A percentile compares a stretch with the other conserved stretches of the same genome.
These are phyloP conservation scores for Candida oleophila DNA, from an alignment of 805 yeast genomes.

Conservation along the genomic window DNA sequence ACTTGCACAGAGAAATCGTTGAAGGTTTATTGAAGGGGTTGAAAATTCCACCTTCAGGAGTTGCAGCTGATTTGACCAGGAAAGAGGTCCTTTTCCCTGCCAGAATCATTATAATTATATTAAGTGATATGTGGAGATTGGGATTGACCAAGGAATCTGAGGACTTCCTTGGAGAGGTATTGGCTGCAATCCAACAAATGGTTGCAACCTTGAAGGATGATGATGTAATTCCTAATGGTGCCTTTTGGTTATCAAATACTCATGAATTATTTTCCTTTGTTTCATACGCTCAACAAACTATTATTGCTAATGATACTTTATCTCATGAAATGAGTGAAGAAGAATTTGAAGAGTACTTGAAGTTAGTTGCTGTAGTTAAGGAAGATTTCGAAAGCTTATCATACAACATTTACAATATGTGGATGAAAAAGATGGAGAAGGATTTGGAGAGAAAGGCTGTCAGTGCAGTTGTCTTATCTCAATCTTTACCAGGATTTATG, in stretches of 20 bases:
- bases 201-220: constrained; percentile 81
- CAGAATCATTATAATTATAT: constrained; percentile 84
- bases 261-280: constrained; percentile 95
- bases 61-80: constrained; percentile 76
- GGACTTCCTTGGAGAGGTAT: constrained; percentile 83
- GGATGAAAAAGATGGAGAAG: constrained; percentile 95
- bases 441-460: constrained; percentile 87
- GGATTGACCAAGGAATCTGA: constrained; percentile 93
- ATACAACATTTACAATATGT: constrained; percentile 90
- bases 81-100: constrained; percentile 96
- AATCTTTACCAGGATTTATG: constrained; percentile 93
- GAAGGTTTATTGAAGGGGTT: constrained; percentile 83
- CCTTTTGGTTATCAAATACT: constrained; percentile 96
- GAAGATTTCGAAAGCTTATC: constrained; percentile 93
- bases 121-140: constrained; percentile 97
- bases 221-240: constrained; percentile 86
- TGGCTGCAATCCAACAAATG: constrained; percentile 80
- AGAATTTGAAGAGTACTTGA: constrained; percentile 87
- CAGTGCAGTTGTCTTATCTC: constrained; percentile 93
- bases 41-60: constrained; percentile 82
- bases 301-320: constrained; percentile 76
- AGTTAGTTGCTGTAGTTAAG: constrained; percentile 84
- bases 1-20: constrained; percentile 78
- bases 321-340: constrained; percentile 82
- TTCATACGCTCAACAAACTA: constrained; percentile 89